Evolutionary conservation across 192 early-diverging fungal genomes (phyloP), one percentile per base, ranked within the genome.

Genomic region (Cetraspora pellucida): DNA sequence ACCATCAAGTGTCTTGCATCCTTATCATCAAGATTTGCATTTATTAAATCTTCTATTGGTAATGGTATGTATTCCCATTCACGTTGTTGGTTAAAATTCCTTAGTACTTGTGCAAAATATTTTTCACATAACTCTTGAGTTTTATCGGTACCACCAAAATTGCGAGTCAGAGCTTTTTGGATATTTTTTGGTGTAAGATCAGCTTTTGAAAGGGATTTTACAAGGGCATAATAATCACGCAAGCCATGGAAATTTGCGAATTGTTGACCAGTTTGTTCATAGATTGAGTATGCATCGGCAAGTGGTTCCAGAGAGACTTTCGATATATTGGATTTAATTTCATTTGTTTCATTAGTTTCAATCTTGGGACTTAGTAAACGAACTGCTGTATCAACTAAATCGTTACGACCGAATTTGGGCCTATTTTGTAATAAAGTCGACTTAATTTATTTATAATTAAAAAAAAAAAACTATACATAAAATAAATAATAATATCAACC

Each of bases 1-100:
- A 77, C 64, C 75, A 77, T 77, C 47, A 77, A 37, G 50, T 67
- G 75, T 19, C 75, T 67, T n/a, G 63, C 75, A 67, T 47, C 45
- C 10, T 37, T 43, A 23, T 77, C 75, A 44, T 66, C 27, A 8
- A 77, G 43, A 52, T 66, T 77, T n/a, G 60, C 46, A 45, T 61
- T 67, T 23, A 77, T 77, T 44, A 64, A 67, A 21, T 37, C 25
- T 27, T 54, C 19, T 19, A 54, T 45, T 54, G 70, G 30, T 1
- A 72, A 25, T 11, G 70, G 50, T n/a, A 10, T 23, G 69, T 71
- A 72, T 14, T 55, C 30, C 31, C 25, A 52, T 54, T 54, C 50
- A 14, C 50, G 3, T 14, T 54, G 19, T 19, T 54, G 13, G 31
- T 66, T 44, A 43, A 66, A 37, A 14, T 44, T 66, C 14, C 10